Base-by-base conservation (phyloP, 371 early-diverging fungal genomes). In the Parasitella parasitica region DNA sequence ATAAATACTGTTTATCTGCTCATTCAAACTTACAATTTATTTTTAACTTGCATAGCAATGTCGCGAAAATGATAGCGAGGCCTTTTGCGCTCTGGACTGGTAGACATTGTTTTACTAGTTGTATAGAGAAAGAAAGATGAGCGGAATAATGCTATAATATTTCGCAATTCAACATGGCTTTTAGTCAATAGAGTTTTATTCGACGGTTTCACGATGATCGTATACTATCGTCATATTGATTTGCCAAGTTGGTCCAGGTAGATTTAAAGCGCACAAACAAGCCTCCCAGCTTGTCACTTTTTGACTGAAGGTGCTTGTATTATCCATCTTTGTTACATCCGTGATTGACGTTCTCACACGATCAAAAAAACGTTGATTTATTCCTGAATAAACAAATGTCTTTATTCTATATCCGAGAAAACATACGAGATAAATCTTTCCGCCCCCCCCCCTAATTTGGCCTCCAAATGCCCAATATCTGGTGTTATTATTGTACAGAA, bases 11-110 rank as follows among this genome's bases (percentile, higher is more conserved):
- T 15, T 30, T 22, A 32, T 20, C 6, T 50, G 6, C 38, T 41
- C 12, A n/a, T 39, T n/a, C n/a, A 39, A 39, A 43, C 36, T 16
- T 63, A 63, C 50, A 70, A 51, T 22, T 70, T 58, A 0, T 70
- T 35, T 28, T 34, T 51, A 7, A 70, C 59, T 34, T 55, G 54
- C 24, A 43, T 18, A 7, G 66, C 70, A 32, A 70, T 62, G 32
- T 70, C 70, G 11, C 58, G 54, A 18, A 70, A 70, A 39, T 62
- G 66, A 37, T 58, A 62, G 7, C 65, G 60, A 3, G 41, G 46
- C 26, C 20, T 54, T 7, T 34, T 54, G 36, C 24, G 20, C 26
- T 54, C 11, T 35, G 34, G 54, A 22, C 36, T 54, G 2, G n/a
- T 43, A 43, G 43, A 43, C 43, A 43, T 43, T 18, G 12, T 20